Base-by-base conservation (phyloP, 441 rosid species). In the Pelargonium myrrhifolium region DNA sequence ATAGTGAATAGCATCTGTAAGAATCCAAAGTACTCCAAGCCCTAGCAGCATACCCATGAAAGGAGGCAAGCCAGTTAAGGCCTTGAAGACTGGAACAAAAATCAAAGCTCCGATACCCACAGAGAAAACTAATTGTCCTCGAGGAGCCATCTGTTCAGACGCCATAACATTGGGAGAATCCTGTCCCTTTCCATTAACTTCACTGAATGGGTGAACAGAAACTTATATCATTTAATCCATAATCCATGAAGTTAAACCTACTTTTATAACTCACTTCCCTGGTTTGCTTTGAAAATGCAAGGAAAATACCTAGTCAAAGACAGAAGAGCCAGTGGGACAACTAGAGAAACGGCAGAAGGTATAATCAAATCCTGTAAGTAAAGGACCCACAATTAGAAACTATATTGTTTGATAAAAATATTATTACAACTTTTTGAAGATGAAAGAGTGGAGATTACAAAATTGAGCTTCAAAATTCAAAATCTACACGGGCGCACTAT, bases 1-100 rank as follows among this genome's bases (percentile, higher is more conserved):
- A 45, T 83, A 93, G 74, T 90, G 98, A 80, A 93, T 90, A 65
- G 96, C 97, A 74, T 93, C 99, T 0, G 99, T 93, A 69, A 93
- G 87, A 82, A 90, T 81, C 98, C 98, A 93, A 17, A 93, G 96
- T 72, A 90, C 97, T 81, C 98, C 95, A 35, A 93, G 98, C 42
- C 97, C 97, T 15, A 93, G 80, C 75, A 93, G 85, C 73, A 93
- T 87, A 17, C 96, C 98, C 95, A 93, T 87, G 82, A 75, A 90
- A 60, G 98, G 98, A 78, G 96, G 98, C 81, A 93, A 79, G 70
- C 98, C 97, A 9, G 97, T 93, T 53, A 93, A 73, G 77, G 96
- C 85, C 81, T 89, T 93, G 78, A 93, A 93, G 65, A 91, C 87
- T 3, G 97, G 97, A 80, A 91, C 99, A 85, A 88, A 93, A 59